Base-by-base conservation (phyloP, 2,329 filamentous ascomycete species). In the Pyricularia sp. region DNA sequence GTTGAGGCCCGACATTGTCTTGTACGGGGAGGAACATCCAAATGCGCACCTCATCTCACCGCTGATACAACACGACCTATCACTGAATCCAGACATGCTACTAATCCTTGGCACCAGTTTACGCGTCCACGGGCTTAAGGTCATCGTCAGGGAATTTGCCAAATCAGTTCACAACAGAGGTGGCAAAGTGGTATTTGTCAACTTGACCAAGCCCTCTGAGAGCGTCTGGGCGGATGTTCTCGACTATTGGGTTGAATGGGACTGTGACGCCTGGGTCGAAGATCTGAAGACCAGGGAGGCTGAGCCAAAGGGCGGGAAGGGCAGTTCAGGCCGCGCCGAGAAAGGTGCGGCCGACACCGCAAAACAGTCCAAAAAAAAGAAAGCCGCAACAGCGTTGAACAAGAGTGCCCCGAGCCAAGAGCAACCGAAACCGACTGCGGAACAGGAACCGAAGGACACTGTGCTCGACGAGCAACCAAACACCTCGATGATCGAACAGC, bases 1-100 rank as follows among this genome's bases (percentile, higher is more conserved):
- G 70, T 80, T 92, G 23, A 82, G 90, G 58, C 90, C 90, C 0
- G 89, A 92, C 73, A 90, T 92, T 73, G 90, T 92, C 1, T 80
- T 92, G 0, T 92, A 92, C 73, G 90, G 90, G 26, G 90, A 92
- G 75, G 89, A 92, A 68, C 89, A 92, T 72, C 90, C 90, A 0
- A 85, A 85, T 36, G 86, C 88, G 1, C 87, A 91, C 70, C 81
- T 90, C 5, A 90, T 92, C 71, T 88, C 87, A 26, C 86, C 87
- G 1, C 85, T 92, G 14, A 84, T 91, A 17, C 88, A 89, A 17
- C 88, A 91, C 70, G 90, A 92, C 73, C 79, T 92, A 1, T 82
- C 82, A 2, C 80, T 90, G 3, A 83, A 83, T 3, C 90, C 90
- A 0, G 90, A 92, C 72, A 81, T 91, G 70, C 79, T 92, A 25